Evolutionary conservation across 148 eudicot genomes (phyloP).

Genomic region (Arctostaphylos glauca): DNA sequence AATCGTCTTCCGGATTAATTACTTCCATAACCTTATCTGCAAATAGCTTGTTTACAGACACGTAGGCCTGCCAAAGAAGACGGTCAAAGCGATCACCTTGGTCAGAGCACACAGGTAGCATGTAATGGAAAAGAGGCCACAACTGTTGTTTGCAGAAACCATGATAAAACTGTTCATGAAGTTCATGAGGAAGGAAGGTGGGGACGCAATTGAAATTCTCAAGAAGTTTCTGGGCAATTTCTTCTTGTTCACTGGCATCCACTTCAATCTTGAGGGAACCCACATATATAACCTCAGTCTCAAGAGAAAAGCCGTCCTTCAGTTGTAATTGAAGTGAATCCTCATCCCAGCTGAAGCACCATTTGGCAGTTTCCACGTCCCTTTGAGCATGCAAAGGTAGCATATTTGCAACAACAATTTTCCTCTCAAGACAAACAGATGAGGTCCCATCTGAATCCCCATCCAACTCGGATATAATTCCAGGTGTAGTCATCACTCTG

Average conservation of each 20-base stretch:
- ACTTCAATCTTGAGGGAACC: conserved; percentile 67
- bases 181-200: conserved; percentile 56
- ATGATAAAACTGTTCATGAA: conserved; percentile 49
- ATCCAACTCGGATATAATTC: conserved; percentile 57
- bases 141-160: conserved; percentile 75
- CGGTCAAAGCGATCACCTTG: conserved; percentile 80
- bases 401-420: conserved; percentile 66
- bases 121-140: conserved; percentile 86
- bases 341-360: conserved; percentile 61
- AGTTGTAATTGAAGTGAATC: conserved; percentile 54
- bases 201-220: conserved; percentile 67
- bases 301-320: conserved; percentile 57
- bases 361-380: conserved; percentile 50
- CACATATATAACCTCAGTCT: conserved; percentile 63
- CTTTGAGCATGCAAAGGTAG: conserved; percentile 51
- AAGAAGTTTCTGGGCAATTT: conserved; percentile 54
- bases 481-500: conserved; percentile 65
- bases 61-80: conserved; percentile 73
- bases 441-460: conserved; percentile 46
- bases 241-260: conserved; percentile 61
- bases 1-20: conserved; percentile 68
- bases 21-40: conserved; percentile 79
- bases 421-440: conserved; percentile 40
- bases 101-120: conserved; percentile 72
- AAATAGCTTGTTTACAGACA: conserved; percentile 69